These are phyloP conservation scores for Nigrospora oryzae DNA, from an alignment of 2,329 filamentous ascomycete species.

Conservation along the genomic window DNA sequence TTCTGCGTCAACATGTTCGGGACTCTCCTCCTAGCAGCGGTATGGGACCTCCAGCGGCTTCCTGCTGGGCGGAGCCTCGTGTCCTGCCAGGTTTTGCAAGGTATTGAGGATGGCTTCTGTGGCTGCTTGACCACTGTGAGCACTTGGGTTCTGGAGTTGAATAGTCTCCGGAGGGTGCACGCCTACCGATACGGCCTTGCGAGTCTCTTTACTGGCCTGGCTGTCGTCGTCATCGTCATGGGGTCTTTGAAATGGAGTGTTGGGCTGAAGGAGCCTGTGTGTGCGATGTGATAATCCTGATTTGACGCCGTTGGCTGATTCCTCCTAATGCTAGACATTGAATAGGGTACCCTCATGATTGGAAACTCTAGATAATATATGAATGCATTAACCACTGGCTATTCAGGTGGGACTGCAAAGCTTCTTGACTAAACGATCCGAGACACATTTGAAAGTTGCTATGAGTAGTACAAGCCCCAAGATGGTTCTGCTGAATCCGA, in stretches of 20 bases:
- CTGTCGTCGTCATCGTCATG: constrained; percentile 60
- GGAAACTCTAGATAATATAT: no score
- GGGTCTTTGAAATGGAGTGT: constrained; percentile 64
- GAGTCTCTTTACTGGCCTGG: constrained; percentile 53
- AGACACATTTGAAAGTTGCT: no score
- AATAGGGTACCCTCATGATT: no score
- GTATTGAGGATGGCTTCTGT: constrained; percentile 60
- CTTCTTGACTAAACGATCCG: no score
- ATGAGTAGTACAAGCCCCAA: not conserved
- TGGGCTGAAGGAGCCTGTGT: no score
- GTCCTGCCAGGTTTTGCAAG: constrained; percentile 61
- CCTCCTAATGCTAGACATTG: no score
- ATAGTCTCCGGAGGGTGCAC: constrained; percentile 30
- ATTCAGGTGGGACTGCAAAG: no score
- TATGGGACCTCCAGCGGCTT: constrained; percentile 6
- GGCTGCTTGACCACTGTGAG: constrained; percentile 59
- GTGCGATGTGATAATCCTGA: no score
- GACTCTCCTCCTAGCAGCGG: constrained; percentile 1
- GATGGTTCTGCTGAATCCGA: not conserved
- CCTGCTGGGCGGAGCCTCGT: constrained; percentile 29
- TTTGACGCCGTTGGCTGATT: no score
- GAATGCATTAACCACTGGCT: no score
- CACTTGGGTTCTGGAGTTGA: constrained; percentile 58
- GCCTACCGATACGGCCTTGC: constrained; percentile 60
- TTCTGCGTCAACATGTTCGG: constrained; percentile 43